phyloP scores from a whole-genome alignment of 2,329 filamentous ascomycete genomes.

The Microdochium trichocladiopsis region DNA sequence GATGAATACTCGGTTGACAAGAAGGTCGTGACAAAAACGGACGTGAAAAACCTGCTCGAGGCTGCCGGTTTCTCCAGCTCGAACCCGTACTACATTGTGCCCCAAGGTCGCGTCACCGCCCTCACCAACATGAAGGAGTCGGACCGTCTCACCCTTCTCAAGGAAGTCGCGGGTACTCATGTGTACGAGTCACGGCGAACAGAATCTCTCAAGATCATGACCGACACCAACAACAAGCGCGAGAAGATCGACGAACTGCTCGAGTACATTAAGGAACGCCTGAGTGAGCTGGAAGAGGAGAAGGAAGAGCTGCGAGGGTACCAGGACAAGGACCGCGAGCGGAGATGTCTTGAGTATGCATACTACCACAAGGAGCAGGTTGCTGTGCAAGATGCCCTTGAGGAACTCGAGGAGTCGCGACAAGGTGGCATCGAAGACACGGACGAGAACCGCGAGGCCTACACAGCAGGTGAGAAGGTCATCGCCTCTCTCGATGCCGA shows the following conservation, averaged over 20 bases:
- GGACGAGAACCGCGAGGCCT: slow-evolving; percentile 70
- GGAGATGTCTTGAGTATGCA: slow-evolving; percentile 87
- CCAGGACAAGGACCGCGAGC: slow-evolving; percentile 90
- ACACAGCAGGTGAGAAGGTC: slow-evolving; percentile 71
- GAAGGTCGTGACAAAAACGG: slow-evolving; percentile 89
- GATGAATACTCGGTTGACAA: slow-evolving; percentile 97
- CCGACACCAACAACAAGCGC: slow-evolving; percentile 90
- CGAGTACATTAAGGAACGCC: slow-evolving; percentile 82
- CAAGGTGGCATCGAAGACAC: slow-evolving; percentile 79
- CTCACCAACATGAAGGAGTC: slow-evolving; percentile 98
- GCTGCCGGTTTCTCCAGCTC: slow-evolving; percentile 94
- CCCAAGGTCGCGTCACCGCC: slow-evolving; percentile 90
- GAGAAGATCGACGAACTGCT: slow-evolving; percentile 91
- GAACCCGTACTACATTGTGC: slow-evolving; percentile 98
- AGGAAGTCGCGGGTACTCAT: slow-evolving; percentile 97
- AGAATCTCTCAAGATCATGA: slow-evolving; percentile 94
- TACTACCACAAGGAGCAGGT: slow-evolving; percentile 87
- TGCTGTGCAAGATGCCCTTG: slow-evolving; percentile 68
- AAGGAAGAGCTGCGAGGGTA: slow-evolving; percentile 92
- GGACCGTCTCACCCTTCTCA: slow-evolving; percentile 80
- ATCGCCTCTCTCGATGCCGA: slow-evolving; percentile 71
- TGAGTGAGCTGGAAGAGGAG: slow-evolving; percentile 88
- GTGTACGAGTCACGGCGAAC: slow-evolving; percentile 89
- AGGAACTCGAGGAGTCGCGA: slow-evolving; percentile 74
- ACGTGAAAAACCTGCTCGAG: slow-evolving; percentile 92